Conservation (phyloP, 202 grass and related monocot species). For the Zizania palustris region DNA sequence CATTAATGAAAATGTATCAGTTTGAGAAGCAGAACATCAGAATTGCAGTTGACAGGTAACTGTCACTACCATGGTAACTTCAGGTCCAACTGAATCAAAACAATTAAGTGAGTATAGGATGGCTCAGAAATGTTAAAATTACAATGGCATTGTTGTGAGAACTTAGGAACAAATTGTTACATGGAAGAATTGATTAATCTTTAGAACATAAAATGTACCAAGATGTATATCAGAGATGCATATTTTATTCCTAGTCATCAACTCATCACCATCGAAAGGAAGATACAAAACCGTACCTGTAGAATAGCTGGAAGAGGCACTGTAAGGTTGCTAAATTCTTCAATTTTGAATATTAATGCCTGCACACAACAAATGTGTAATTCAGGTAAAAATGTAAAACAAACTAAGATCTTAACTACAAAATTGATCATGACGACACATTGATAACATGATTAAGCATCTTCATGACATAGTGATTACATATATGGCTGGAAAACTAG, state of each 20-base stretch:
- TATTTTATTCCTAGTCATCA: background rate
- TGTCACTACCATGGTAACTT: background rate
- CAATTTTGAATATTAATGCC: constrained; percentile 86
- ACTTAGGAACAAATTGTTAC: constrained; percentile 16
- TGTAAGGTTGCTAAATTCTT: constrained; percentile 76
- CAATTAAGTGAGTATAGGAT: constrained; percentile 3
- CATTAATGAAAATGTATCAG: constrained; percentile 38
- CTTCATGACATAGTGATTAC: background rate
- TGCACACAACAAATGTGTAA: constrained; percentile 40
- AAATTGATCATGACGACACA: background rate
- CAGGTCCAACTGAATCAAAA: background rate
- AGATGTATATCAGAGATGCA: background rate
- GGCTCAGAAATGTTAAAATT: constrained; percentile 5
- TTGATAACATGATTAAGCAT: background rate
- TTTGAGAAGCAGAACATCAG: background rate
- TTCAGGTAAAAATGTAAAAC: constrained; percentile 38
- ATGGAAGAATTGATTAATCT: background rate
- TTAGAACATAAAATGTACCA: background rate
- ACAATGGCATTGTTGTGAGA: background rate
- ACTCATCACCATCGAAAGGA: background rate
- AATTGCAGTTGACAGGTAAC: constrained; percentile 8
- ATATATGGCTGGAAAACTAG: constrained; percentile 16
- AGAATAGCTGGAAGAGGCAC: constrained; percentile 93
- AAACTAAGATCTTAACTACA: constrained; percentile 11
- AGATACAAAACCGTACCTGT: constrained; percentile 59